Evolutionary conservation across 768 basidiomycete species (phyloP), one percentile per base, ranked within the genome.

Genomic region (Mrakia hoshinonis): DNA sequence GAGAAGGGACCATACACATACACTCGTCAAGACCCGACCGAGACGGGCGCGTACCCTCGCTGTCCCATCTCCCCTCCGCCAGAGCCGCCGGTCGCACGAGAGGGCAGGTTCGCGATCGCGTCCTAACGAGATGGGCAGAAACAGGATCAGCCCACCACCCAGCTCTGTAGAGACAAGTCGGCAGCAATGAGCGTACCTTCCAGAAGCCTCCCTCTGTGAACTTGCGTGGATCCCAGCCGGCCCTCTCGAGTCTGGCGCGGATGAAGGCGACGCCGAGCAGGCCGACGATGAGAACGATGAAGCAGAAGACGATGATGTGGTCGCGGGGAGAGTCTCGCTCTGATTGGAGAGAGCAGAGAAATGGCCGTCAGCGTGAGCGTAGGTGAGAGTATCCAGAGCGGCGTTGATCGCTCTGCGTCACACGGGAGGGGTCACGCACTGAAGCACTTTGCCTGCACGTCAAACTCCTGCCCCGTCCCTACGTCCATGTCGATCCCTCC

Each of bases 301-400:
- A 96, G 65, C 94, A 82, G 22, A 92, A 92, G 58, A 95, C 93
- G 39, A 95, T 89, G 36, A 94, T 83, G 77, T 95, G 92, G 81
- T 96, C 93, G 79, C 92, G 82, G n/a, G 93, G 93, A 24, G 91
- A 93, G 82, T 95, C 92, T 73, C 93, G 86, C 82, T 94, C 92
- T 95, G 55, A 36, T 9, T 1, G 31, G 55, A 18, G 55, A 58
- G 55, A 34, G 26, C 15, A 13, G 54, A 12, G n/a, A 55, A 24
- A 4, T 26, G 9, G 3, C 4, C 15, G 26, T 24, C 9, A 31
- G n/a, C 6, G 55, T 6, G 31, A 55, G 54, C 9, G 54, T 26
- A 26, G 52, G n/a, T 9, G 5, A 18, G 49, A 6, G 34, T 11
- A 36, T 11, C 9, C 31, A 13, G 58, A 36, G 58, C n/a, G 18